These are phyloP conservation scores for Citrus cavaleriei DNA, from an alignment of 345 rosid species.

Conservation along the genomic window DNA sequence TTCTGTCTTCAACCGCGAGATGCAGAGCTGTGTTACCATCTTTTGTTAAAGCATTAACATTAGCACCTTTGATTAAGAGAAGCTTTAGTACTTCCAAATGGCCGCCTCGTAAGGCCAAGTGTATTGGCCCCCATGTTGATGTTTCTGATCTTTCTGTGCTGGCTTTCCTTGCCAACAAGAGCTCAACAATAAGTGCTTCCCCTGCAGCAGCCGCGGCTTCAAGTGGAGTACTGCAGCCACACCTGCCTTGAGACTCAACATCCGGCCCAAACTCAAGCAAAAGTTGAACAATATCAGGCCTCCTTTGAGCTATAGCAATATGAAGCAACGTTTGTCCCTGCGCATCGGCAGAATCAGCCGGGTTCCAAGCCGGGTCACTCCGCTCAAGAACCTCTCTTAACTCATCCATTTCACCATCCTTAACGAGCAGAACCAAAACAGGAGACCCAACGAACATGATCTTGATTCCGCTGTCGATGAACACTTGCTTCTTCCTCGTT, in stretches of 20 bases:
- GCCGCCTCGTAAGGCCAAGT: conserved; percentile 40
- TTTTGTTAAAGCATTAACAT: conserved; percentile 34
- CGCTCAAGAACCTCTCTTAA: conserved; percentile 54
- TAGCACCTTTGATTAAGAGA: conserved; percentile 47
- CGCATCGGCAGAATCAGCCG: conserved; percentile 37
- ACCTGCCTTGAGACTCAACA: conserved; percentile 34
- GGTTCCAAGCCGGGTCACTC: conserved; percentile 46
- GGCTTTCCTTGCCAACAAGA: conserved; percentile 49
- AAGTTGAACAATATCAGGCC: conserved; percentile 52
- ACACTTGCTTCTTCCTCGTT: conserved; percentile 58
- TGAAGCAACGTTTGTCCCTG: conserved; percentile 53
- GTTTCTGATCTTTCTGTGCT: conserved; percentile 37
- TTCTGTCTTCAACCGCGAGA: conserved; percentile 41
- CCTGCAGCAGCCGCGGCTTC: conserved; percentile 53
- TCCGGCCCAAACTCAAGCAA: conserved; percentile 51
- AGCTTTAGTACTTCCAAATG: conserved; percentile 50
- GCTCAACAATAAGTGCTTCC: conserved; percentile 53
- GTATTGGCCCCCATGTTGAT: conserved; percentile 49
- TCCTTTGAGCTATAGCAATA: conserved; percentile 41
- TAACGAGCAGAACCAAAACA: conserved; percentile 43
- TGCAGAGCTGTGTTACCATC: conserved; percentile 56
- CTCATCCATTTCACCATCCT: conserved; percentile 50
- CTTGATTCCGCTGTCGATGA: conserved; percentile 52
- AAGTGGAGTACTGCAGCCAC: conserved; percentile 37
- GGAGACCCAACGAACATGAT: conserved; percentile 56